phyloP scores from a whole-genome alignment of 2,329 filamentous ascomycete genomes.

The Alternaria sp. region DNA sequence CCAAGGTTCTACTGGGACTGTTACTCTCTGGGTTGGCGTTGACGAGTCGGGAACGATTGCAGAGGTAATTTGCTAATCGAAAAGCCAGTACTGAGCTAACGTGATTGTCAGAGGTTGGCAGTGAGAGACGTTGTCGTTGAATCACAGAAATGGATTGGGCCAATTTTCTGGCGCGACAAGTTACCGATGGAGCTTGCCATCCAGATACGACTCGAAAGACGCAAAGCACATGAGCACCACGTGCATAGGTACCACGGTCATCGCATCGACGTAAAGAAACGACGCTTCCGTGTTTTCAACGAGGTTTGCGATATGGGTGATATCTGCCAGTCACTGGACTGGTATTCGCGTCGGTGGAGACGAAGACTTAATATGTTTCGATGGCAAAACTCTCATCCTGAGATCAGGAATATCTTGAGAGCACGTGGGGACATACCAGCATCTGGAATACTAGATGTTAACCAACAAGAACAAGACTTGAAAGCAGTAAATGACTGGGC shows the following conservation, averaged over 20 bases:
- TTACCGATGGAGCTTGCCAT: constrained; percentile 18
- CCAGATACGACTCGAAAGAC: constrained; percentile 2
- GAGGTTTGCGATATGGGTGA: constrained; percentile 9
- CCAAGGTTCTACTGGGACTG: background rate
- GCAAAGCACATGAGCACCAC: constrained; percentile 2
- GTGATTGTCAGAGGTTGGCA: background rate
- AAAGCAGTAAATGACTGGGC: background rate
- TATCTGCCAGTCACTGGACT: background rate
- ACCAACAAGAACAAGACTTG: background rate
- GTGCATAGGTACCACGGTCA: constrained; percentile 13
- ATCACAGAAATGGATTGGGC: background rate
- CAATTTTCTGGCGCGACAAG: constrained; percentile 15
- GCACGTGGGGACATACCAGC: background rate
- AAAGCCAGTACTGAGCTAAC: background rate
- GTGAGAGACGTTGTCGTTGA: background rate
- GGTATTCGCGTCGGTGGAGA: background rate
- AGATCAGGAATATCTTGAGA: background rate
- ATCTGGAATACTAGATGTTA: background rate
- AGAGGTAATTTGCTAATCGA: background rate
- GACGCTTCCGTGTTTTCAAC: constrained; percentile 13
- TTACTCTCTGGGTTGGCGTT: background rate
- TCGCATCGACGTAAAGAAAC: constrained; percentile 2
- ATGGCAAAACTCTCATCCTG: background rate
- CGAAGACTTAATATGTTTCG: background rate
- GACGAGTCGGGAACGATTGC: background rate